Conservation (phyloP, 345 rosid genomes). For the Eucalyptus curtisii region DNA sequence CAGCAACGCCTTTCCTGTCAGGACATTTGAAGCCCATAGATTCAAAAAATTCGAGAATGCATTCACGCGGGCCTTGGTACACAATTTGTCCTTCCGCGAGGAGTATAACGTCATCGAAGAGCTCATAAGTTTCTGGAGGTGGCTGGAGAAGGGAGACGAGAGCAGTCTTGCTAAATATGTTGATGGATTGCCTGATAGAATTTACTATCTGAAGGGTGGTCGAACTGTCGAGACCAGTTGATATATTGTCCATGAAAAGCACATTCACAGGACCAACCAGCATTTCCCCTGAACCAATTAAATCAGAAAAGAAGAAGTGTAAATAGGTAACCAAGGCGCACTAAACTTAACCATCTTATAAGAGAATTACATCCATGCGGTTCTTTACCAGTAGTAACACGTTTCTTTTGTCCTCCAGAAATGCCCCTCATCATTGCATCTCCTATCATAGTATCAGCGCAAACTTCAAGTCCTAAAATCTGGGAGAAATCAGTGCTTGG, state of each 20-base stretch:
- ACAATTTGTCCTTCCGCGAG: constrained; percentile 43
- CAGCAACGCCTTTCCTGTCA: constrained; percentile 37
- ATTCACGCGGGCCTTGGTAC: constrained; percentile 33
- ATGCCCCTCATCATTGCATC: neutral
- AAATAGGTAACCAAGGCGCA: neutral
- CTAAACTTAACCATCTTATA: neutral
- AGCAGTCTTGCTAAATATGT: constrained; percentile 24
- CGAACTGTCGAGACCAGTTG: constrained; percentile 52
- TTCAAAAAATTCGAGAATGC: constrained; percentile 30
- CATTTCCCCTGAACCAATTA: constrained; percentile 28
- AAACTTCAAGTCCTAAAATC: constrained; percentile 5
- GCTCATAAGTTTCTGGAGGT: constrained; percentile 47
- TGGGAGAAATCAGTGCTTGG: neutral
- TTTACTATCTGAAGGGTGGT: constrained; percentile 46
- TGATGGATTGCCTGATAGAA: constrained; percentile 34
- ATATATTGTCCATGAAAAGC: constrained; percentile 50
- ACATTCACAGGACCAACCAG: constrained; percentile 40
- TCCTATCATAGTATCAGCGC: neutral
- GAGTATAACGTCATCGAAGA: constrained; percentile 43
- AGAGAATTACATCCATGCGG: neutral
- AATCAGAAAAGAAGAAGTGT: neutral
- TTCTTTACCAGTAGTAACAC: neutral
- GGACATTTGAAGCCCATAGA: constrained; percentile 50
- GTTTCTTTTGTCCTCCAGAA: constrained; percentile 7
- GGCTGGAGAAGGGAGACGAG: constrained; percentile 58